Conservation (phyloP, 306 rosid genomes). For the Gynostemma pentaphyllum region DNA sequence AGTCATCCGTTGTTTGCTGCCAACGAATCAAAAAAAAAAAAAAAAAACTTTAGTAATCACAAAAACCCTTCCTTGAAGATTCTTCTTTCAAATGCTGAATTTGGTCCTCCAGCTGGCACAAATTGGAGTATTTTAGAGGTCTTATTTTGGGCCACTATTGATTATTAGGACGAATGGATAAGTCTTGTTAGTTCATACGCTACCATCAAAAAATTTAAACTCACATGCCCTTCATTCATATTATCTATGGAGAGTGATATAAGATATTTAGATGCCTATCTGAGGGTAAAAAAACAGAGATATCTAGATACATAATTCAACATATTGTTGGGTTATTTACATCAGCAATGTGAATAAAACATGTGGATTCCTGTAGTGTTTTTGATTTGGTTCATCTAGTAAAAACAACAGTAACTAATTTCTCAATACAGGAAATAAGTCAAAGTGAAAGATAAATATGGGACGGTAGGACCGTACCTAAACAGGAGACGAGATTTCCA, state of each 20-base stretch:
- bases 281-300: neutral
- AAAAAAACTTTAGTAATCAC: constrained; percentile 1
- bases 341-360: neutral
- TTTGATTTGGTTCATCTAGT: neutral
- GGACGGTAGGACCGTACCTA: neutral
- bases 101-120: constrained; percentile 11
- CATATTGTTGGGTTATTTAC: too few species aligned
- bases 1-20: constrained; percentile 7
- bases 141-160: constrained; percentile 8
- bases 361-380: neutral
- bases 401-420: too few species aligned
- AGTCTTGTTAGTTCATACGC: neutral
- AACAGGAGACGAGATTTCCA: neutral
- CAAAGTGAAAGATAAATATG: neutral
- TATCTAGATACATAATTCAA: neutral
- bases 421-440: neutral
- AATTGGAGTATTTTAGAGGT: neutral
- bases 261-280: too few species aligned
- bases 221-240: constrained; percentile 5
- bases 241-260: too few species aligned
- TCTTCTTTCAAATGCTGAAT: constrained; percentile 5
- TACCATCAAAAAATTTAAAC: neutral
- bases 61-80: neutral
- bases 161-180: neutral
- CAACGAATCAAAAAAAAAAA: constrained; percentile 3